phyloP scores from a whole-genome alignment of 148 eudicot genomes.

The Persicaria maculosa region DNA sequence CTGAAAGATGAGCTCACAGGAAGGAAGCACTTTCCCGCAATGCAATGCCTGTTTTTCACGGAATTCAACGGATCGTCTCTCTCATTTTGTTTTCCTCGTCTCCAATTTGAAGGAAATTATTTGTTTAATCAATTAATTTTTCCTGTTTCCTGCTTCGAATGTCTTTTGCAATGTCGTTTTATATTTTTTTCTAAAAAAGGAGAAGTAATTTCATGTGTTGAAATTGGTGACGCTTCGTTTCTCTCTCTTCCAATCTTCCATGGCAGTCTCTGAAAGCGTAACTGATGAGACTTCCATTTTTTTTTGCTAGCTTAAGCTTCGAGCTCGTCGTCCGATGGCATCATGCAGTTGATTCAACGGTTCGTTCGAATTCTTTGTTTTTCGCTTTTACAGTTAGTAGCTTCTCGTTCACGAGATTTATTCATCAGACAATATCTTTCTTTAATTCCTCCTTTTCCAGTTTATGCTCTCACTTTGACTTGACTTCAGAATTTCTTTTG shows the following conservation, averaged over 20 bases:
- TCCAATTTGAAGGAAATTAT: background rate
- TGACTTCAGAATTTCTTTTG: background rate
- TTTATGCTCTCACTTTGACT: constrained; percentile 2
- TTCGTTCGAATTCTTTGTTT: background rate
- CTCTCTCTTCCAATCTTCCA: constrained; percentile 11
- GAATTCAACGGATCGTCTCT: constrained; percentile 4
- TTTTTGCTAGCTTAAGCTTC: background rate
- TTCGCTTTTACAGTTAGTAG: background rate
- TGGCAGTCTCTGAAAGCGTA: constrained; percentile 2
- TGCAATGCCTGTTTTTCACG: constrained; percentile 13
- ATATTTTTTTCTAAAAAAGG: background rate
- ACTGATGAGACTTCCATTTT: background rate
- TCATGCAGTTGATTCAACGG: constrained; percentile 11
- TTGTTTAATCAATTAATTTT: background rate
- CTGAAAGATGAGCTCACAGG: constrained; percentile 2
- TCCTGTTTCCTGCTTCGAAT: constrained; percentile 3
- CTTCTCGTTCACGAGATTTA: constrained; percentile 7
- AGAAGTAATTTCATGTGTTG: background rate
- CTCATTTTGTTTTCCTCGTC: background rate
- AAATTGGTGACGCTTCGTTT: constrained; percentile 2
- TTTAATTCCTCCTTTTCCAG: background rate
- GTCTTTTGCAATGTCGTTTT: constrained; percentile 12
- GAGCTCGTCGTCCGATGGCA: constrained; percentile 7
- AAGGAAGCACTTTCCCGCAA: constrained; percentile 15
- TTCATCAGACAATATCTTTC: background rate